phyloP scores from a whole-genome alignment of 192 early-diverging fungal species.

The Podila horticola region DNA sequence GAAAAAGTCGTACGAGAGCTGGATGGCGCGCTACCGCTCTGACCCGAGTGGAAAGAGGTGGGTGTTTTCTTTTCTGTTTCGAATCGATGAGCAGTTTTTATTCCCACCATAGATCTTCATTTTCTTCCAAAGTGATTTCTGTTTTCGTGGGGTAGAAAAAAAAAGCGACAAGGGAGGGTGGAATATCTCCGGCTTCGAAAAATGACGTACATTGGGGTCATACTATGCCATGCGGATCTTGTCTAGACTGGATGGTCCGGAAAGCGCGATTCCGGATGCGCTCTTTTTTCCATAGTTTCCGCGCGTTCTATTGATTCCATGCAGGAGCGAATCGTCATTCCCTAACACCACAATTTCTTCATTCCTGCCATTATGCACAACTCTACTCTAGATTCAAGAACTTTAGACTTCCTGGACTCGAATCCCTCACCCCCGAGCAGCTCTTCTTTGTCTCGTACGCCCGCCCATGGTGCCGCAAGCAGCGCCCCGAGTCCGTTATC shows the following conservation, averaged over 20 bases:
- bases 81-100: not conserved
- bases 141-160: too few relatives aligned
- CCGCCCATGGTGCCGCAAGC: slow-evolving; percentile 68
- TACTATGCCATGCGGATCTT: too few relatives aligned
- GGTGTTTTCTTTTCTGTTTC: not conserved
- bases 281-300: too few relatives aligned
- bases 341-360: not conserved
- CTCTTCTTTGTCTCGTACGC: slow-evolving; percentile 72
- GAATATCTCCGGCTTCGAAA: too few relatives aligned
- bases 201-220: too few relatives aligned
- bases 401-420: slow-evolving; percentile 56
- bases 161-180: too few relatives aligned
- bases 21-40: slow-evolving; percentile 23
- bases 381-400: slow-evolving; percentile 14
- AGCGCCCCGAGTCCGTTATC: slow-evolving; percentile 31
- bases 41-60: slow-evolving; percentile 4
- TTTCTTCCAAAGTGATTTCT: too few relatives aligned
- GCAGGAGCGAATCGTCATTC: too few relatives aligned
- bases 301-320: too few relatives aligned
- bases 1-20: slow-evolving; percentile 54
- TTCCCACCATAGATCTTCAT: too few relatives aligned
- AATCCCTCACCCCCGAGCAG: slow-evolving; percentile 60
- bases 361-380: not conserved
- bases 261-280: too few relatives aligned
- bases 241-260: too few relatives aligned